Percentiles rank a stretch among this genome's conserved stretches.
Conservation (phyloP, 2,329 filamentous ascomycete genomes). For the Coniochaeta sp. region DNA sequence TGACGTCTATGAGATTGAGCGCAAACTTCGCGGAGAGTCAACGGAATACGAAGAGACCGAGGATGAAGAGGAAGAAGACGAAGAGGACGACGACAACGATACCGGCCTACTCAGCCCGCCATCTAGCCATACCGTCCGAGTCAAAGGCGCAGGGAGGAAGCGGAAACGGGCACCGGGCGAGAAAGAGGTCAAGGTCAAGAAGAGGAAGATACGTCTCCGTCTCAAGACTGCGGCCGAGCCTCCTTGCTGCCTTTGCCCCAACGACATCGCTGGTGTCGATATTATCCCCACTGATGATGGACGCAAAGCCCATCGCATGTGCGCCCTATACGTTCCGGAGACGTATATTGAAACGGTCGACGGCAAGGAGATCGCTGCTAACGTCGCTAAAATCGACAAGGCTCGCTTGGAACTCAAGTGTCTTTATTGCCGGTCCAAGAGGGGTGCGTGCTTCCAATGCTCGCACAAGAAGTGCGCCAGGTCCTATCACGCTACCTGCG, state of each 20-base stretch:
- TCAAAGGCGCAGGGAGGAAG: conserved; percentile 56
- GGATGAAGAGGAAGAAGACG: conserved; percentile 61
- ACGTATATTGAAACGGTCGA: conserved; percentile 73
- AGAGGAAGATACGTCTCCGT: conserved; percentile 72
- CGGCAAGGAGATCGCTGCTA: conserved; percentile 66
- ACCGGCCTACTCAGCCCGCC: conserved; percentile 74
- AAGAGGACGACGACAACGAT: conserved; percentile 55
- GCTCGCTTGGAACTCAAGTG: conserved; percentile 88
- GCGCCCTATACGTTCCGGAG: conserved; percentile 85
- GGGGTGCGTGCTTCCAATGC: conserved; percentile 95
- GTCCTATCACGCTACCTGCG: conserved; percentile 92
- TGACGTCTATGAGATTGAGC: conserved; percentile 91
- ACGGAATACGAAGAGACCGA: conserved; percentile 77
- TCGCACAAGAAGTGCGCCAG: conserved; percentile 89
- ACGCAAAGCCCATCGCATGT: conserved; percentile 78
- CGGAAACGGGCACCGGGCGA: conserved; percentile 49
- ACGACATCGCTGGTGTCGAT: conserved; percentile 73
- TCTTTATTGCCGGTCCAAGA: conserved; percentile 87
- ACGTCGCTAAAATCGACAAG: conserved; percentile 75
- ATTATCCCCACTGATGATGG: conserved; percentile 85
- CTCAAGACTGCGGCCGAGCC: conserved; percentile 64
- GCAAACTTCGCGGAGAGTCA: conserved; percentile 83
- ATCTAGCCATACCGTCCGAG: conserved; percentile 61
- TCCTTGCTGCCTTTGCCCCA: conserved; percentile 87
- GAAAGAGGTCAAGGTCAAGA: conserved; percentile 40